These are phyloP conservation scores for Paramecium caudatum DNA, from an alignment of 73 alveolate species.

Conservation along the genomic window DNA sequence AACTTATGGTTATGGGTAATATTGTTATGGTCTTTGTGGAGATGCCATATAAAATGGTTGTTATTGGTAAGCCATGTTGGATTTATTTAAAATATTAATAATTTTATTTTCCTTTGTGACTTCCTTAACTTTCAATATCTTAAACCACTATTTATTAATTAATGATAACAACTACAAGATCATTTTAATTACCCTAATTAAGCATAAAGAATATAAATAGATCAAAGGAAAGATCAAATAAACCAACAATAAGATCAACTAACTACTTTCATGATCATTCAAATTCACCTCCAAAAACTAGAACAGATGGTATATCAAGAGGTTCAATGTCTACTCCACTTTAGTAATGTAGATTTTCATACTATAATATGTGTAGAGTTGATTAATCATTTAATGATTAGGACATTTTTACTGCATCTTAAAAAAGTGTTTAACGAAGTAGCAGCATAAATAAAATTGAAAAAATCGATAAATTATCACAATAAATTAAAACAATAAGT, in stretches of 20 bases:
- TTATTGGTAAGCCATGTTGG: slow-evolving; percentile 33
- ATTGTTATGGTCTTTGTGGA: slow-evolving; percentile 28
- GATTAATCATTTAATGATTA: slow-evolving; percentile 47
- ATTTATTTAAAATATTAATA: neutral
- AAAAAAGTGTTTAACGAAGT: slow-evolving; percentile 16
- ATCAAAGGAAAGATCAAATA: neutral
- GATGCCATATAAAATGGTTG: slow-evolving; percentile 55
- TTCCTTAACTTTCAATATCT: neutral
- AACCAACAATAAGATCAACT: slow-evolving; percentile 10
- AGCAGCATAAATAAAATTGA: neutral
- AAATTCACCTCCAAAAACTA: slow-evolving; percentile 51
- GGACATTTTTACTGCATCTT: slow-evolving; percentile 11
- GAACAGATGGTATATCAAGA: slow-evolving; percentile 17
- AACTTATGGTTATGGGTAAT: no score
- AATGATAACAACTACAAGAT: slow-evolving; percentile 44
- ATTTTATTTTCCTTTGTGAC: neutral
- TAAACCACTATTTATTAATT: neutral
- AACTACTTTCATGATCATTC: neutral
- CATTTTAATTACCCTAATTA: slow-evolving; percentile 17
- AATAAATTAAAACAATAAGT: neutral
- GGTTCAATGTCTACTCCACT: slow-evolving; percentile 59
- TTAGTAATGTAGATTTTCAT: neutral
- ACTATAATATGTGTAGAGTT: slow-evolving; percentile 3
- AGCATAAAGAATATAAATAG: slow-evolving; percentile 21
- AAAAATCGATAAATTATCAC: neutral